Conservation (phyloP, 495 filamentous ascomycete genomes). For the Aspergillus avenaceus region DNA sequence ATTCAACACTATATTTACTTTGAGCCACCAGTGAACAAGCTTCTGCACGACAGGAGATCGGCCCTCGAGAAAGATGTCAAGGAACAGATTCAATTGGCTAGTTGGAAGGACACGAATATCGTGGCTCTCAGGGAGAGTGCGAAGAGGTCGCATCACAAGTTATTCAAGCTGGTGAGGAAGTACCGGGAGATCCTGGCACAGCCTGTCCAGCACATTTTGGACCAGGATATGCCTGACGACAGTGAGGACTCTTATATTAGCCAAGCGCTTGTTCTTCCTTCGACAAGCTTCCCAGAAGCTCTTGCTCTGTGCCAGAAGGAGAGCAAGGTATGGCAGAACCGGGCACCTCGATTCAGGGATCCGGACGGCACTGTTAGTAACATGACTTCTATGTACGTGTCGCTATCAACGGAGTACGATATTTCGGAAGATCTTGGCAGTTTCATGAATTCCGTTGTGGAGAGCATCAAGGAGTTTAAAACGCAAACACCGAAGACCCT, state of each 20-base stretch:
- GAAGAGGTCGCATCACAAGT: constrained; percentile 80
- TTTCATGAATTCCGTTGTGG: constrained; percentile 63
- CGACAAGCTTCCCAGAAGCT: constrained; percentile 32
- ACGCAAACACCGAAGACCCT: constrained; percentile 72
- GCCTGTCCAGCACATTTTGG: constrained; percentile 59
- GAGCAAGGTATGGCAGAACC: constrained; percentile 51
- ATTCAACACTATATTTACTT: constrained; percentile 68
- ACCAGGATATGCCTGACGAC: constrained; percentile 60
- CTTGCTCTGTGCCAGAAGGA: constrained; percentile 49
- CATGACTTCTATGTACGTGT: constrained; percentile 56
- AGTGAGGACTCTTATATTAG: constrained; percentile 23
- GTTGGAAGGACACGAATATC: constrained; percentile 97
- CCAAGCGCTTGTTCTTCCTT: constrained; percentile 14
- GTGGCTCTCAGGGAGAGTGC: constrained; percentile 82
- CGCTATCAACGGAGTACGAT: constrained; percentile 50
- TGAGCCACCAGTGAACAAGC: constrained; percentile 55
- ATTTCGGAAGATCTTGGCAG: constrained; percentile 56
- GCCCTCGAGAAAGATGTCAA: constrained; percentile 81
- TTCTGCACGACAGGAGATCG: constrained; percentile 57
- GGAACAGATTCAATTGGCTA: constrained; percentile 80
- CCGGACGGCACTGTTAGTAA: constrained; percentile 56
- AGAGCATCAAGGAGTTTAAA: constrained; percentile 65
- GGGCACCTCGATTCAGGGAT: constrained; percentile 68
- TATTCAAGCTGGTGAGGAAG: constrained; percentile 87
- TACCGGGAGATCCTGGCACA: constrained; percentile 74